Evolutionary conservation across 306 rosid species (phyloP).

Genomic region (Hippophae gyantsensis): DNA sequence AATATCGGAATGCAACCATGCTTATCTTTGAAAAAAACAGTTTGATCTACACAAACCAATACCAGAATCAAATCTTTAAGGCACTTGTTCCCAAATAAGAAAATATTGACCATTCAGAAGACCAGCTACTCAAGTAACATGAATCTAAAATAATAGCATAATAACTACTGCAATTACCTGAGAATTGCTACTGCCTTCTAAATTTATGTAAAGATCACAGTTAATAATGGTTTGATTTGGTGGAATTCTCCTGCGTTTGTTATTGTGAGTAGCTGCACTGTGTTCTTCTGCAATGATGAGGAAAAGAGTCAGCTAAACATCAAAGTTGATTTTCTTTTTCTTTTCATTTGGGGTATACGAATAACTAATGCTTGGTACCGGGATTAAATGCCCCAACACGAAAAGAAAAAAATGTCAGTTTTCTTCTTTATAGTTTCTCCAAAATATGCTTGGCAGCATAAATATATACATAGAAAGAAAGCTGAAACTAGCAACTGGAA

Average conservation of each 20-base stretch:
- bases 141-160: neutral
- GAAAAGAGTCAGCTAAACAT: slow-evolving; percentile 8
- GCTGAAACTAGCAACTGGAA: neutral
- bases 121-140: neutral
- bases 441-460: no score
- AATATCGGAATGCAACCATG: no score
- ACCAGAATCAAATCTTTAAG: no score
- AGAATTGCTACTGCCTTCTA: slow-evolving; percentile 14
- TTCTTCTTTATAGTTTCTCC: no score
- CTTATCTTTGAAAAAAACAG: no score
- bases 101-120: neutral
- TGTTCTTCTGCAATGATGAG: slow-evolving; percentile 45
- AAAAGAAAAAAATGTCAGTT: no score
- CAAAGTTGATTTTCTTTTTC: neutral
- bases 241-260: slow-evolving; percentile 25
- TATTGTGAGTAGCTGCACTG: slow-evolving; percentile 28
- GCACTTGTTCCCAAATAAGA: neutral
- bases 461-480: neutral
- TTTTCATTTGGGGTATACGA: neutral
- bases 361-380: no score
- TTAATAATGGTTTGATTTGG: slow-evolving; percentile 29
- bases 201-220: slow-evolving; percentile 27
- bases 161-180: slow-evolving; percentile 14
- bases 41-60: no score
- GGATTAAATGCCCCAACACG: no score